A percentile compares a stretch with the other conserved stretches of the same genome.
phyloP scores from a whole-genome alignment of 192 early-diverging fungal species.

The Umbelopsis vinacea region DNA sequence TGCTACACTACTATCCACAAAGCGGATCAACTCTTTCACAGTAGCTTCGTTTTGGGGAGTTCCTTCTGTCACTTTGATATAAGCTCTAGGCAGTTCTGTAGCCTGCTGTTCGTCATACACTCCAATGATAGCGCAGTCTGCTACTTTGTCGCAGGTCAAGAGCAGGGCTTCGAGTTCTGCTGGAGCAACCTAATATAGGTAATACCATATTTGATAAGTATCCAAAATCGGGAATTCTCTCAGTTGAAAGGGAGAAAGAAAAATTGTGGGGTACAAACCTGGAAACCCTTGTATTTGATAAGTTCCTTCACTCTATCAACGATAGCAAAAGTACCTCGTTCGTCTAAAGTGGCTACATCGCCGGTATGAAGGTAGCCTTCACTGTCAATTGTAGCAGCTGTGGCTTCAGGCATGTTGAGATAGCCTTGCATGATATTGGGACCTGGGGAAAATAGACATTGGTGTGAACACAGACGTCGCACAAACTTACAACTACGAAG shows the following conservation, averaged over 20 bases:
- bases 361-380: constrained; percentile 86
- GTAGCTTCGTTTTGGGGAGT: constrained; percentile 44
- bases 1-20: constrained; percentile 66
- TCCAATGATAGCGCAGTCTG: constrained; percentile 73
- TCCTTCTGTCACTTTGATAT: constrained; percentile 36
- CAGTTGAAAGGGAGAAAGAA: too few species aligned
- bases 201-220: neutral
- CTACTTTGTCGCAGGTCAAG: constrained; percentile 69
- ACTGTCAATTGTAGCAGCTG: constrained; percentile 66
- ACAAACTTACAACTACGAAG: neutral
- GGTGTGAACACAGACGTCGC: neutral
- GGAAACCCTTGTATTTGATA: constrained; percentile 89
- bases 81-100: constrained; percentile 81
- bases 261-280: constrained; percentile 25
- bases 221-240: too few species aligned
- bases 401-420: constrained; percentile 78
- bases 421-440: constrained; percentile 61
- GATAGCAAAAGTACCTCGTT: constrained; percentile 57
- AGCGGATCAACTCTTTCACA: constrained; percentile 53
- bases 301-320: constrained; percentile 79
- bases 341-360: constrained; percentile 76
- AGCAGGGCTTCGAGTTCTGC: constrained; percentile 85
- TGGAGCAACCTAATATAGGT: constrained; percentile 77
- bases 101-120: constrained; percentile 65
- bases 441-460: neutral